These are phyloP conservation scores for Orbilia quercus DNA, from an alignment of 2,329 filamentous ascomycete genomes.

Conservation along the genomic window DNA sequence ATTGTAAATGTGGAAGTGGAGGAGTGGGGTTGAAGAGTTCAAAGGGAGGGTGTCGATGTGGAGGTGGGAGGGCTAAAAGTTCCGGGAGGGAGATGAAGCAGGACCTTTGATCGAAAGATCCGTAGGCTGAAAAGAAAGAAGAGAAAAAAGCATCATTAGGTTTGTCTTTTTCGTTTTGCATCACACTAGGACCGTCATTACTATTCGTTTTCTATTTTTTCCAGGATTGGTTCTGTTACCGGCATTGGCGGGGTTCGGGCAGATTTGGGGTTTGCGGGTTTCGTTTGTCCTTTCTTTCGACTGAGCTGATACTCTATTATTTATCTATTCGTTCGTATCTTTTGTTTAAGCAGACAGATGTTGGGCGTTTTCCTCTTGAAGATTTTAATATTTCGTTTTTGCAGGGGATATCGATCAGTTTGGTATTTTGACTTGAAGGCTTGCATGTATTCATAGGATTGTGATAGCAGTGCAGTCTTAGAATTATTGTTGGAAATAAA, in stretches of 20 bases:
- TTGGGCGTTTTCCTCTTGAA: not conserved
- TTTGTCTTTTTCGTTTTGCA: not conserved
- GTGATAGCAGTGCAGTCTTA: too few relatives aligned
- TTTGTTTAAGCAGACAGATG: not conserved
- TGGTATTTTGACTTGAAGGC: too few relatives aligned
- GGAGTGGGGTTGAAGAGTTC: not conserved
- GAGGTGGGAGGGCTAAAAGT: slow-evolving; percentile 8
- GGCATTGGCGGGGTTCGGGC: slow-evolving; percentile 11
- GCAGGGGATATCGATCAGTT: too few relatives aligned
- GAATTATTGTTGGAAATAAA: too few relatives aligned
- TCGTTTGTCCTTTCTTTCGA: slow-evolving; percentile 32
- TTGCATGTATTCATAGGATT: too few relatives aligned
- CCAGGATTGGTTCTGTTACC: slow-evolving; percentile 15
- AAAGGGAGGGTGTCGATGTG: slow-evolving; percentile 11
- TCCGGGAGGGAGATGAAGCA: not conserved
- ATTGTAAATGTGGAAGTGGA: slow-evolving; percentile 18
- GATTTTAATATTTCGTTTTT: slow-evolving; percentile 17
- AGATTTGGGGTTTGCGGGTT: slow-evolving; percentile 19
- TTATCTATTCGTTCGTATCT: slow-evolving; percentile 7
- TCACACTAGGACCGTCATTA: not conserved
- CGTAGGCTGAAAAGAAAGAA: not conserved
- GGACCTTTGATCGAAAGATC: not conserved
- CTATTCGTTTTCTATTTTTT: slow-evolving; percentile 15
- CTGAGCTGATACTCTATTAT: slow-evolving; percentile 12
- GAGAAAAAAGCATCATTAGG: not conserved